These are phyloP conservation scores for Nicotiana sylvestris DNA, from an alignment of 257 asterid species.

Conservation along the genomic window DNA sequence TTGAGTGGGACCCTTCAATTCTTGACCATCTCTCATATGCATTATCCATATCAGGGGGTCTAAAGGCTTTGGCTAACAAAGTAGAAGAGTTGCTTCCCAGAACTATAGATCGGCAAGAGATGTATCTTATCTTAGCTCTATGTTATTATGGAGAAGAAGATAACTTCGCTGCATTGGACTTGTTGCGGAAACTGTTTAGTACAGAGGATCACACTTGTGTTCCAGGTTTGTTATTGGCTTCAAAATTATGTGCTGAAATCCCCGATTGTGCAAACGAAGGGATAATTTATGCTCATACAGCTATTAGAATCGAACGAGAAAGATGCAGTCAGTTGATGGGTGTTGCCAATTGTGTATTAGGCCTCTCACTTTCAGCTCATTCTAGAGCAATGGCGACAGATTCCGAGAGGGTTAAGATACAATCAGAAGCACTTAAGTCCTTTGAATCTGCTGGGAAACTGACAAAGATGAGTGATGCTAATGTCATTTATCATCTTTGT, in stretches of 20 bases:
- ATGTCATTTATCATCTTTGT: slow-evolving; percentile 52
- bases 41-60: slow-evolving; percentile 70
- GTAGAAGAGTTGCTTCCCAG: slow-evolving; percentile 80
- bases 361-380: slow-evolving; percentile 54
- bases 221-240: slow-evolving; percentile 51
- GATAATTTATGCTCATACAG: slow-evolving; percentile 48
- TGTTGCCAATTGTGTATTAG: slow-evolving; percentile 55
- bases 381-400: slow-evolving; percentile 40
- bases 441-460: slow-evolving; percentile 63
- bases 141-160: slow-evolving; percentile 74
- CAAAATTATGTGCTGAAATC: slow-evolving; percentile 58
- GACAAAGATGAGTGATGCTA: slow-evolving; percentile 56
- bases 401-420: slow-evolving; percentile 42
- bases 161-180: slow-evolving; percentile 49
- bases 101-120: slow-evolving; percentile 48
- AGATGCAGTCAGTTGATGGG: slow-evolving; percentile 53
- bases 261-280: slow-evolving; percentile 52
- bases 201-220: slow-evolving; percentile 30
- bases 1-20: slow-evolving; percentile 83
- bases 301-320: slow-evolving; percentile 44
- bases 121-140: slow-evolving; percentile 68
- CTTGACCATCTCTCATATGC: slow-evolving; percentile 82
- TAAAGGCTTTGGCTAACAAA: slow-evolving; percentile 65
- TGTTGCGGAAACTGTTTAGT: slow-evolving; percentile 51
- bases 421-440: slow-evolving; percentile 53